Base-by-base conservation (phyloP, 495 filamentous ascomycete genomes). In the Acidiella bohemica region DNA sequence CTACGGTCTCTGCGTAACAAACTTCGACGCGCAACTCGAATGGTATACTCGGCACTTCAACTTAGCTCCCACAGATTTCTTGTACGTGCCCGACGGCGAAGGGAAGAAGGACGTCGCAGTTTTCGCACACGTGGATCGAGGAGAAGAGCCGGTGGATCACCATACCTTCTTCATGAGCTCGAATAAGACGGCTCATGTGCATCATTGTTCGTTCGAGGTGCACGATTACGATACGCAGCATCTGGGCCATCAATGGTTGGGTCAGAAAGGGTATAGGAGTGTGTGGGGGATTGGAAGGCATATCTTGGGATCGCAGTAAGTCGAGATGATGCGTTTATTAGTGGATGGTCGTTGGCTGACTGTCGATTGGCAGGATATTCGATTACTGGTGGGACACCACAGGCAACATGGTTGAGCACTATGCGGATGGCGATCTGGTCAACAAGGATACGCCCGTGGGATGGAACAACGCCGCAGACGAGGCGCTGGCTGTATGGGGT, bases 251-350 rank as follows among this genome's bases (percentile, higher is more conserved):
- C 67, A 80, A 36, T 82, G 75, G 73, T 65, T 86, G 6, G 63
- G 64, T 0, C 54, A 68, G 42, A 72, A 77, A 54, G 71, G 70
- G 1, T 80, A 81, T 53, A 63, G 68, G 42, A 71, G 70, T 42
- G 76, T 76, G 39, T 86, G 81, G 81, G 80, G 80, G 0, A 70
- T 80, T 44, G 66, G 81, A 49, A 51, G 82, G 58, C 75, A 84
- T 67, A 64, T 78, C 37, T 56, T 84, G 62, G 66, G 75, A 36
- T 67, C 68, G 51, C 70, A 75, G 54, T 45, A 45, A 20, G 42
- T 45, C 11, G 2, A n/a, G n/a, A n/a, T n/a, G n/a, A n/a, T n/a
- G n/a, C n/a, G n/a, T n/a, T n/a, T n/a, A n/a, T n/a, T n/a, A n/a
- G n/a, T n/a, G n/a, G n/a, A n/a, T n/a, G n/a, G n/a, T n/a, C n/a